These are phyloP conservation scores for Tuctoria greenei DNA, from an alignment of 176 grass and related monocot species.

Conservation along the genomic window DNA sequence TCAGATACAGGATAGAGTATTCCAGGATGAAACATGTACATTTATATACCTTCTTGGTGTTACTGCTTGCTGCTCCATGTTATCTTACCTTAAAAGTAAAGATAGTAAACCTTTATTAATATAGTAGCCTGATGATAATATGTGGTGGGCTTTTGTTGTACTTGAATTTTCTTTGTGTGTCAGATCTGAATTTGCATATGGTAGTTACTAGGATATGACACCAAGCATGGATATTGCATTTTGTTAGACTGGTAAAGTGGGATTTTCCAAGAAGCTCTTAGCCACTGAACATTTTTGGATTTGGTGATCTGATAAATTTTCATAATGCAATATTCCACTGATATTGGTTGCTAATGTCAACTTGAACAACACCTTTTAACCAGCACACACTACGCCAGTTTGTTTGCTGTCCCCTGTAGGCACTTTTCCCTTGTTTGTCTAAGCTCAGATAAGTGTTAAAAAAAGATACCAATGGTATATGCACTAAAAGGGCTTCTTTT, in stretches of 20 bases:
- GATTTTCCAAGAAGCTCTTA: background rate
- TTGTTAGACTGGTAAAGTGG: background rate
- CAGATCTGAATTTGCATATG: background rate
- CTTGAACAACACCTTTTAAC: background rate
- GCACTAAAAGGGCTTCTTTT: background rate
- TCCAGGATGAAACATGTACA: background rate
- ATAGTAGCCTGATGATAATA: background rate
- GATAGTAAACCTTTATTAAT: background rate
- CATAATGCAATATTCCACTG: background rate
- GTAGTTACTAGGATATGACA: background rate
- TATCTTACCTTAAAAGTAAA: background rate
- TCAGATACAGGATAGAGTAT: background rate
- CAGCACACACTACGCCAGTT: background rate
- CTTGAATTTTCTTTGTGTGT: background rate
- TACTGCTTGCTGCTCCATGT: background rate
- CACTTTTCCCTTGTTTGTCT: background rate
- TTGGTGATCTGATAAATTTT: background rate
- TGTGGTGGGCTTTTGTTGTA: background rate
- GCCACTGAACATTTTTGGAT: background rate
- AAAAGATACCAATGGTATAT: background rate
- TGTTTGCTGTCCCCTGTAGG: background rate
- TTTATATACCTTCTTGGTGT: background rate
- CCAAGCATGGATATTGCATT: background rate
- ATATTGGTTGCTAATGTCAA: background rate
- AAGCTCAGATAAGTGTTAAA: too few relatives aligned